A percentile compares a stretch with the other conserved stretches of the same genome.
These are phyloP conservation scores for Fusarium lyarnte DNA, from an alignment of 2,329 filamentous ascomycete species.

Conservation along the genomic window DNA sequence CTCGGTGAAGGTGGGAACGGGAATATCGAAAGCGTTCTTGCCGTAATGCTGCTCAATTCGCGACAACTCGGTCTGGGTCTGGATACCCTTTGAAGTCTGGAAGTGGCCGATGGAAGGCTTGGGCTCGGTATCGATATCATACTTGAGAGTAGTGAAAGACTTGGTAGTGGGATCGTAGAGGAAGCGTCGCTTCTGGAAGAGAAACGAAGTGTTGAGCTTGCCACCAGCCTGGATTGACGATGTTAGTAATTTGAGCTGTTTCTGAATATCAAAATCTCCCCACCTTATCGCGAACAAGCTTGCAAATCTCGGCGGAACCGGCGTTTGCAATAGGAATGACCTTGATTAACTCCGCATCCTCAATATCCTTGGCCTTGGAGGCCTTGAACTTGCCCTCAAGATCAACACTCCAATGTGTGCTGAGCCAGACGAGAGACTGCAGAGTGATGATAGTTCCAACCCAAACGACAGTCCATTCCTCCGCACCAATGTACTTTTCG, in stretches of 20 bases:
- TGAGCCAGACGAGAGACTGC: conserved; percentile 91
- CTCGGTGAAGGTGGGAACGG: conserved; percentile 93
- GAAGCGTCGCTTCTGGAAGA: conserved; percentile 98
- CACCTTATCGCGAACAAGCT: conserved; percentile 78
- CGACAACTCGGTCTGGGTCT: conserved; percentile 77
- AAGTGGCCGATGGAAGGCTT: conserved; percentile 82
- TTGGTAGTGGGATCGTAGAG: conserved; percentile 78
- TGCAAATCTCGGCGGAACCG: conserved; percentile 87
- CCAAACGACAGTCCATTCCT: conserved; percentile 99
- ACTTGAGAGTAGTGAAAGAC: conserved; percentile 83
- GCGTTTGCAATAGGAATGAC: conserved; percentile 91
- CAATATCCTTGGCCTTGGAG: conserved; percentile 72
- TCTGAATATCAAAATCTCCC: conserved; percentile 20
- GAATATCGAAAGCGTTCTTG: conserved; percentile 95
- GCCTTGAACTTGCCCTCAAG: conserved; percentile 85
- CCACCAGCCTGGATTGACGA: conserved; percentile 65
- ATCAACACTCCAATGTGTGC: conserved; percentile 97
- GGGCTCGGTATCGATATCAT: conserved; percentile 84
- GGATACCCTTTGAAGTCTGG: conserved; percentile 81
- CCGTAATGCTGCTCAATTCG: conserved; percentile 93
- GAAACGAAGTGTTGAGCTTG: conserved; percentile 83
- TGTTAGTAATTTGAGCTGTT: conserved; percentile 23
- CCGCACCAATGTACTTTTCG: conserved; percentile 88
- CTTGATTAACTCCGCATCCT: conserved; percentile 87
- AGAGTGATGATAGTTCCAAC: conserved; percentile 85